Evolutionary conservation across 1,284 basidiomycete genomes (phyloP), one percentile per base, ranked within the genome.

Genomic region (Cryptococcus sp.): DNA sequence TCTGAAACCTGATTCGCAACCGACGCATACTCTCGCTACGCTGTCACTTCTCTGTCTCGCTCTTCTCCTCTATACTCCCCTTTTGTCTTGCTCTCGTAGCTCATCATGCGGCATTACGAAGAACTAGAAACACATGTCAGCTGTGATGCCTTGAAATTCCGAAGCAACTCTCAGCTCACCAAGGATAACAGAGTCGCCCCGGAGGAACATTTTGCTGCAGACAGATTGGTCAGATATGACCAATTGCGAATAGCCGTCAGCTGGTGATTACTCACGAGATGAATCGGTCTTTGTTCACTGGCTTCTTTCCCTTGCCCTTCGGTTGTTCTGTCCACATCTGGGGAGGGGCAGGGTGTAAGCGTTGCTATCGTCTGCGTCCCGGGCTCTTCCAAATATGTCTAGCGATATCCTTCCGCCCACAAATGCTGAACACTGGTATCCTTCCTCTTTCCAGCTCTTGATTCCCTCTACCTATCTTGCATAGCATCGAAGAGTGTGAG

Each of bases 251-350:
- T 10, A 13, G 13, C 5, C 13, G 29, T 29, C 26, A 10, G 10
- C 26, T 29, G 17, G 17, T 19, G 22, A 16, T 40, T 29, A 11
- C 96, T 81, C 95, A 99, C 81, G 93, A 96, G 77, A 99, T 96
- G 82, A 99, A 99, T 45, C 96, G 85, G 80, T 99, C 93, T 81
- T 96, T 97, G 83, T 99, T 98, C 61, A 99, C 88, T 3, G 96
- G 91, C 79, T 98, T 98, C 81, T 96, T 96, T 76, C 91, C 93
- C 82, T 98, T 99, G 51, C 93, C 93, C 80, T 98, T 99, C 22
- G 96, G 96, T 54, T 89, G 80, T 78, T 99, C 96, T 26, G 94
- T 97, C 96, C 96, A 99, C 95, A 97, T 97, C 90, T 95, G 54
- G 20, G 23, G 19, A 37, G 37, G 46, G 6, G 44, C n/a, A 22